Conservation (phyloP, 2,329 filamentous ascomycete genomes). For the Dendrostoma leiphaemia region DNA sequence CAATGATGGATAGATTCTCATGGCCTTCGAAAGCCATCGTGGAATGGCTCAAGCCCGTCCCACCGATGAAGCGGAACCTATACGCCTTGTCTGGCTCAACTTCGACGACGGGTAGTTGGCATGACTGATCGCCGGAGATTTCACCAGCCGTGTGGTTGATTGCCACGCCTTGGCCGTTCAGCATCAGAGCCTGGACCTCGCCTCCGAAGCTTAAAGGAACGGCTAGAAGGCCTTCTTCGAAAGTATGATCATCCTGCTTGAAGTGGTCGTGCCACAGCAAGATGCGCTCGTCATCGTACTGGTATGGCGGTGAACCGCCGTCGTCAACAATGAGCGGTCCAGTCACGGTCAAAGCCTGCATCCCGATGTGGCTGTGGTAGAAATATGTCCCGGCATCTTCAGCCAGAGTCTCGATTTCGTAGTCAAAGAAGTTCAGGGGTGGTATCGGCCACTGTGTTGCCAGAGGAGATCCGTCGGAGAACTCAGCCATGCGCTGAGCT, state of each 20-base stretch:
- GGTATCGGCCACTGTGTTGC: slow-evolving; percentile 66
- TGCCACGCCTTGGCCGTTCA: slow-evolving; percentile 55
- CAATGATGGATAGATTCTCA: slow-evolving; percentile 54
- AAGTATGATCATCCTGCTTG: slow-evolving; percentile 46
- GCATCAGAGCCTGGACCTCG: slow-evolving; percentile 53
- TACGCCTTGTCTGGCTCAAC: slow-evolving; percentile 62
- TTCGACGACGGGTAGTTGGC: slow-evolving; percentile 50
- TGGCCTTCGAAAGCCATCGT: slow-evolving; percentile 58
- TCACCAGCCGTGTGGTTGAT: slow-evolving; percentile 28
- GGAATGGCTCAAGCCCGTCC: slow-evolving; percentile 51
- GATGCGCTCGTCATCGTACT: slow-evolving; percentile 61
- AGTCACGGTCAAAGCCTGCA: slow-evolving; percentile 57
- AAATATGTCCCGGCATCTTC: slow-evolving; percentile 63
- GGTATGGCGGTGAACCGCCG: slow-evolving; percentile 44
- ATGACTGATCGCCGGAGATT: slow-evolving; percentile 29
- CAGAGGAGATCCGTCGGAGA: slow-evolving; percentile 60
- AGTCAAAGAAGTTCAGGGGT: slow-evolving; percentile 62
- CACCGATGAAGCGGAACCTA: slow-evolving; percentile 59
- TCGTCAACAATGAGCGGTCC: slow-evolving; percentile 61
- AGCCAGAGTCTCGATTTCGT: slow-evolving; percentile 53
- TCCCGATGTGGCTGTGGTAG: slow-evolving; percentile 66
- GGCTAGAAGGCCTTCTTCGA: slow-evolving; percentile 48
- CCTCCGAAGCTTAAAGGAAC: slow-evolving; percentile 56
- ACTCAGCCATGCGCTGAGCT: slow-evolving; percentile 56
- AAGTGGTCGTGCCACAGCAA: slow-evolving; percentile 58